Conservation (phyloP, 768 basidiomycete genomes). For the Hericium rajendrae region DNA sequence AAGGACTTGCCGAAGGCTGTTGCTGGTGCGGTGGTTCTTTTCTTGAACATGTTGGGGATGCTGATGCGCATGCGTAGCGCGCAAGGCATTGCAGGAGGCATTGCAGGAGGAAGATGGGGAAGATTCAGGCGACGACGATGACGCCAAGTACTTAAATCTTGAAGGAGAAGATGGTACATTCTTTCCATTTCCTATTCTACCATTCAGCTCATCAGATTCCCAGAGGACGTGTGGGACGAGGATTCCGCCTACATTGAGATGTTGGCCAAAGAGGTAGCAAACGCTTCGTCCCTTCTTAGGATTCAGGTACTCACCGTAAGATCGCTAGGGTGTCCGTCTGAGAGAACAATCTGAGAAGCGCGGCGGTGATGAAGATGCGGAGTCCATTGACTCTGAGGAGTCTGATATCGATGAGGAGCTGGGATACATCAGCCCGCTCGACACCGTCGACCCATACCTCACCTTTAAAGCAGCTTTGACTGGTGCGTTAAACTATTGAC, state of each 20-base stretch:
- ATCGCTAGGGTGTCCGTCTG: conserved; percentile 55
- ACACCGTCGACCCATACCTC: conserved; percentile 66
- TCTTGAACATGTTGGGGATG: neutral
- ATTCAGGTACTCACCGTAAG: neutral
- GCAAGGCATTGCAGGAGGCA: conserved; percentile 50
- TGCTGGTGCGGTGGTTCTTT: conserved; percentile 35
- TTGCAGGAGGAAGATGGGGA: conserved; percentile 13
- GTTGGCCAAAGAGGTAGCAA: conserved; percentile 67
- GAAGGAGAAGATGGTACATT: neutral
- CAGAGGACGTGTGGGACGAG: conserved; percentile 86
- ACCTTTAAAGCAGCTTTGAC: conserved; percentile 74
- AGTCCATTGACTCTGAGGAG: conserved; percentile 28
- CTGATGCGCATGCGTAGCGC: conserved; percentile 27
- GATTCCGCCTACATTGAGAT: conserved; percentile 83
- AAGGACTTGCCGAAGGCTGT: conserved; percentile 71
- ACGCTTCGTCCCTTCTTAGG: neutral
- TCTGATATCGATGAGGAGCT: conserved; percentile 76
- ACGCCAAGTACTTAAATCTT: conserved; percentile 29
- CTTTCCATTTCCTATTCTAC: neutral
- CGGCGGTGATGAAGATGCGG: conserved; percentile 22
- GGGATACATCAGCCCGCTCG: conserved; percentile 77
- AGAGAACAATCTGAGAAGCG: conserved; percentile 48
- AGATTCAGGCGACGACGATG: conserved; percentile 47
- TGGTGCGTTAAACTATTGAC: conserved; percentile 33
- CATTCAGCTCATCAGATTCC: neutral